Evolutionary conservation across 2,329 filamentous ascomycete genomes (phyloP).

Genomic region (Scorias spongiosa): DNA sequence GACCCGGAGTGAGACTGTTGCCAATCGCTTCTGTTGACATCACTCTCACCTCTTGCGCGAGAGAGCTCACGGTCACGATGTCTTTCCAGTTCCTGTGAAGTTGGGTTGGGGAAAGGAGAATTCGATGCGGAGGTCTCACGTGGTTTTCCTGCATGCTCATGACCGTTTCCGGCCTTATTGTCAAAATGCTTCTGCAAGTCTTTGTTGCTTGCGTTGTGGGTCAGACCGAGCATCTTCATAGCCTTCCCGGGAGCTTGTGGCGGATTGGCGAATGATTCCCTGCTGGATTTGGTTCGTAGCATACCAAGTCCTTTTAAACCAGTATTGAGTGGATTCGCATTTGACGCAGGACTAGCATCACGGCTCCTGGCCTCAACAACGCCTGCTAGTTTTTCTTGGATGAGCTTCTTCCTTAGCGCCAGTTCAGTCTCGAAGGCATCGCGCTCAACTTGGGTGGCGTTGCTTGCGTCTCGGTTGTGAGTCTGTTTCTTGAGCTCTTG

Average conservation of each 20-base stretch:
- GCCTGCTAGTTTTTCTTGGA: constrained; percentile 58
- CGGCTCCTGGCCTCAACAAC: constrained; percentile 41
- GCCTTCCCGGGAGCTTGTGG: constrained; percentile 38
- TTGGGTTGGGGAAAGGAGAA: constrained; percentile 3
- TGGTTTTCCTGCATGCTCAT: constrained; percentile 9
- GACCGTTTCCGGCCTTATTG: constrained; percentile 10
- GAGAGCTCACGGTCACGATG: constrained; percentile 18
- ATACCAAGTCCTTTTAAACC: constrained; percentile 46
- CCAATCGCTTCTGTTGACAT: constrained; percentile 10
- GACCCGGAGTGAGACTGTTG: constrained; percentile 3
- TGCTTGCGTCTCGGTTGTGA: constrained; percentile 35
- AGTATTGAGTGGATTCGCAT: constrained; percentile 12
- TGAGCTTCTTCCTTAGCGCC: constrained; percentile 52
- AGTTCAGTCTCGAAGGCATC: constrained; percentile 62
- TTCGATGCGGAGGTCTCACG: constrained; percentile 10
- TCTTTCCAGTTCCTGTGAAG: constrained; percentile 9
- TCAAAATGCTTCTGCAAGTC: constrained; percentile 14
- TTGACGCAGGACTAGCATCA: constrained; percentile 22
- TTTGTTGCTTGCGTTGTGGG: constrained; percentile 19
- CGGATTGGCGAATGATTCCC: constrained; percentile 44
- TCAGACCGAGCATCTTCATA: constrained; percentile 46
- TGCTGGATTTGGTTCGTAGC: constrained; percentile 51
- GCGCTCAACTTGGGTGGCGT: constrained; percentile 39
- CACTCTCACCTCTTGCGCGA: constrained; percentile 21
- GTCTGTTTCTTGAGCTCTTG: constrained; percentile 28